These are phyloP conservation scores for Ogataea wickerhamii DNA, from an alignment of 805 yeast species.

Conservation along the genomic window DNA sequence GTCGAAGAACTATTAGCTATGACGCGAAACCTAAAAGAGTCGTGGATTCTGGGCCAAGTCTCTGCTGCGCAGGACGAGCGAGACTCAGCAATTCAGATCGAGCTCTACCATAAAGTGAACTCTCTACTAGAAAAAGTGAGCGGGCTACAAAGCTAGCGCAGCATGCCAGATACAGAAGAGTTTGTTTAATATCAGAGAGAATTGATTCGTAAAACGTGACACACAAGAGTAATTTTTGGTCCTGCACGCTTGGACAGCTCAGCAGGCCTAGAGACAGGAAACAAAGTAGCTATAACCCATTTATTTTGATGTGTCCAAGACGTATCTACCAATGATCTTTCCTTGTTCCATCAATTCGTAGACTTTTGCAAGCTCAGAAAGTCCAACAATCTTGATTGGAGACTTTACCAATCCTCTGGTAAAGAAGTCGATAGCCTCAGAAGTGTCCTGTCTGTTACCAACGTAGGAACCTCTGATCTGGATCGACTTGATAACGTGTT, in stretches of 20 bases:
- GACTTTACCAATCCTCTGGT: slow-evolving; percentile 62
- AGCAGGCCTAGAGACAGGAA: too few species aligned
- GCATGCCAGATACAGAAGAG: too few species aligned
- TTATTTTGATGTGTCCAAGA: slow-evolving; percentile 71
- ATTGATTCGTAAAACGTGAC: too few species aligned
- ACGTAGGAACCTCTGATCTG: slow-evolving; percentile 81
- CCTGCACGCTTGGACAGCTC: too few species aligned
- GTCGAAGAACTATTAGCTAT: slow-evolving; percentile 51
- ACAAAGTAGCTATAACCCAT: too few species aligned
- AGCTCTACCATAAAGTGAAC: slow-evolving; percentile 33
- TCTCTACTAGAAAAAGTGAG: slow-evolving; percentile 34
- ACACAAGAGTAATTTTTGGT: too few species aligned
- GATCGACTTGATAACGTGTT: slow-evolving; percentile 70
- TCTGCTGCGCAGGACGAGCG: slow-evolving; percentile 27
- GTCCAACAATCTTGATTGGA: slow-evolving; percentile 70
- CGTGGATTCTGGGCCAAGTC: slow-evolving; percentile 56
- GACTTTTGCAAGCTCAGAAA: slow-evolving; percentile 65
- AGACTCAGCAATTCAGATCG: slow-evolving; percentile 31
- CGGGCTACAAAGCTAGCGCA: slow-evolving; percentile 21
- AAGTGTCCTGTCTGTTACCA: slow-evolving; percentile 85
- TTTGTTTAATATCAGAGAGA: neutral
- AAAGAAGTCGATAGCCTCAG: slow-evolving; percentile 73
- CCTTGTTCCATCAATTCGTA: slow-evolving; percentile 83
- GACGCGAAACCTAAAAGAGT: slow-evolving; percentile 48
- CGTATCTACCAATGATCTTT: slow-evolving; percentile 84